Base-by-base conservation (phyloP, 2,329 filamentous ascomycete species). In the Gaeumannomyces tritici region DNA sequence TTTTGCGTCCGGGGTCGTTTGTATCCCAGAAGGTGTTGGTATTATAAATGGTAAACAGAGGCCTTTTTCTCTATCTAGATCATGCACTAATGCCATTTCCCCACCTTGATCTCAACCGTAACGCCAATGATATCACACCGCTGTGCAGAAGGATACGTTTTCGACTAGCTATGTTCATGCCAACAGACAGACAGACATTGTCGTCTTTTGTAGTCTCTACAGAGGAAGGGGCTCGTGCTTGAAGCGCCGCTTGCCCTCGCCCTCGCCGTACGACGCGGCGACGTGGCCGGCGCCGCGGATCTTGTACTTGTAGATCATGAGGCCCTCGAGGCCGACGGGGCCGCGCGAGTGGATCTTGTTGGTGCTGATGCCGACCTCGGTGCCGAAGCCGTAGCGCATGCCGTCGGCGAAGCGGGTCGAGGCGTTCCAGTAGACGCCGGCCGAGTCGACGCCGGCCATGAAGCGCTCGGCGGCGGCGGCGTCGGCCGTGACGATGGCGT, bases 241-340 rank as follows among this genome's bases (percentile, higher is more conserved):
- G 73, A 81, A 88, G 6, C 73, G 73, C 70, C 76, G 82, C 76
- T 85, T 79, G 24, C 83, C 83, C 64, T 84, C 80, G 2, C 83
- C 84, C 63, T 84, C 83, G 13, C 85, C 85, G 66, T 97, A 98
- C 62, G 85, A 86, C 0, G 83, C 83, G 27, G 90, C 91, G n/a
- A 87, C 81, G 67, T 99, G 95, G 12, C 93, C 95, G 64, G 84
- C 79, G 0, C 93, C 95, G 51, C 89, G 81, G 66, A 99, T 82
- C 74, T 95, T 86, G 80, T 97, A 99, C 80, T 97, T 97, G 78
- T 99, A 97, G 65, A 98, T 98, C 73, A 91, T 96, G 73, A 99
- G 76, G 0, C 95, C 95, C 71, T 98, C 95, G 61, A 99, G 78
- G 1, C 95, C 95, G 7, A 99, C 95, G 0, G 95, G 95, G 0